Evolutionary conservation across 78 protist genomes (phyloP).

Genomic region (Dictyostelium citrinum): DNA sequence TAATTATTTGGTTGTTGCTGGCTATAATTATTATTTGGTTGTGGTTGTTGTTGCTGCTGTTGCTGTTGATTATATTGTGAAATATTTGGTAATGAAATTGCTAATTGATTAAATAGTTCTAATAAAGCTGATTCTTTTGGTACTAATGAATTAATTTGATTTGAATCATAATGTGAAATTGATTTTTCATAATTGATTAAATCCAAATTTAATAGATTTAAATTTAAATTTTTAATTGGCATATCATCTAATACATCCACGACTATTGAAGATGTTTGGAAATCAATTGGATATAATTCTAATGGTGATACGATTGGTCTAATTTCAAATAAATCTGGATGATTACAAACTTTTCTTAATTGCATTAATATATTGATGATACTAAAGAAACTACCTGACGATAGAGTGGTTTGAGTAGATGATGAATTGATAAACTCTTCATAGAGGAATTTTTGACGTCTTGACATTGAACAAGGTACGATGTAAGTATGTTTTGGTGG

Average conservation of each 20-base stretch:
- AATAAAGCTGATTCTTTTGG: neutral
- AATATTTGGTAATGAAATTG: neutral
- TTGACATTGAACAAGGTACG: slow-evolving; percentile 75
- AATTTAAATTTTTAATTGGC: slow-evolving; percentile 21
- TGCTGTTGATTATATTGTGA: neutral
- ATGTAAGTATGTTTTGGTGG: slow-evolving; percentile 87
- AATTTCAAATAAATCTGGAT: slow-evolving; percentile 93
- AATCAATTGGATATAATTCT: neutral
- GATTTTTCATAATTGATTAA: slow-evolving; percentile 15
- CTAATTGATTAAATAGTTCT: neutral
- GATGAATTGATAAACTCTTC: slow-evolving; percentile 59
- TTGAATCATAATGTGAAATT: neutral
- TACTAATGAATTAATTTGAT: neutral
- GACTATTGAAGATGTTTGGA: neutral
- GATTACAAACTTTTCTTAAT: slow-evolving; percentile 95
- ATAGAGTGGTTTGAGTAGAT: slow-evolving; percentile 58
- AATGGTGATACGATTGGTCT: slow-evolving; percentile 73
- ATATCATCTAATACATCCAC: neutral
- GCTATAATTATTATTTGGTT: neutral
- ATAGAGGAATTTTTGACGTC: slow-evolving; percentile 88
- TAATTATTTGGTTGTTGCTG: neutral
- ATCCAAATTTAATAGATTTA: slow-evolving; percentile 22
- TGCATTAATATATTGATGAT: slow-evolving; percentile 95
- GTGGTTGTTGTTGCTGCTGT: neutral
- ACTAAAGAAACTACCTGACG: slow-evolving; percentile 21